These are phyloP conservation scores for Quercus ilex DNA, from an alignment of 306 rosid genomes.

Conservation along the genomic window DNA sequence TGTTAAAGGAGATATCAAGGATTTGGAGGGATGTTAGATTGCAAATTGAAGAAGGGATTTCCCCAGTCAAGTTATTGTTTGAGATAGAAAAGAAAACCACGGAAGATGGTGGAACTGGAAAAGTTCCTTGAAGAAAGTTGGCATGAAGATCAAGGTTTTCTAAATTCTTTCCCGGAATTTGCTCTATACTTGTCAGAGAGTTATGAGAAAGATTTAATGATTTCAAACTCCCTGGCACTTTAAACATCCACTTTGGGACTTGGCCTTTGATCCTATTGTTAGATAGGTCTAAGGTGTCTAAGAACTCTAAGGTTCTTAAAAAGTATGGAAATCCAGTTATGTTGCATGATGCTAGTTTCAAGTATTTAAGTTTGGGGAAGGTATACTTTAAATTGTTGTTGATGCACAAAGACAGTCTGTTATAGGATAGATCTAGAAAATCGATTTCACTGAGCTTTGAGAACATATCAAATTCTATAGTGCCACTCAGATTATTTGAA, in stretches of 20 bases:
- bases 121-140: conserved; percentile 27
- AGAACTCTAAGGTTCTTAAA: neutral
- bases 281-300: too few species aligned
- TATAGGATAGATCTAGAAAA: neutral
- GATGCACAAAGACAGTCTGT: neutral
- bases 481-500: conserved; percentile 16
- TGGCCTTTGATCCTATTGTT: too few species aligned
- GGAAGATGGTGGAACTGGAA: conserved; percentile 1
- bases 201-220: conserved; percentile 7
- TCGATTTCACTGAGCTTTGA: neutral
- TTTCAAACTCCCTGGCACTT: neutral
- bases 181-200: neutral
- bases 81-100: neutral
- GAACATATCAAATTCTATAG: neutral
- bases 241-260: too few species aligned
- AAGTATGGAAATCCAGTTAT: conserved; percentile 18
- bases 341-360: conserved; percentile 12
- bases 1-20: conserved; percentile 15
- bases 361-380: neutral
- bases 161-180: conserved; percentile 4
- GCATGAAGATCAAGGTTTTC: accelerated
- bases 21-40: neutral
- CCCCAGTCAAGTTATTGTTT: conserved; percentile 22
- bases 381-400: neutral
- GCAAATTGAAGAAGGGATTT: conserved; percentile 15